A percentile compares a stretch with the other conserved stretches of the same genome.
phyloP scores from a whole-genome alignment of 108 stramenopile species.

The Nitzschia sp. region DNA sequence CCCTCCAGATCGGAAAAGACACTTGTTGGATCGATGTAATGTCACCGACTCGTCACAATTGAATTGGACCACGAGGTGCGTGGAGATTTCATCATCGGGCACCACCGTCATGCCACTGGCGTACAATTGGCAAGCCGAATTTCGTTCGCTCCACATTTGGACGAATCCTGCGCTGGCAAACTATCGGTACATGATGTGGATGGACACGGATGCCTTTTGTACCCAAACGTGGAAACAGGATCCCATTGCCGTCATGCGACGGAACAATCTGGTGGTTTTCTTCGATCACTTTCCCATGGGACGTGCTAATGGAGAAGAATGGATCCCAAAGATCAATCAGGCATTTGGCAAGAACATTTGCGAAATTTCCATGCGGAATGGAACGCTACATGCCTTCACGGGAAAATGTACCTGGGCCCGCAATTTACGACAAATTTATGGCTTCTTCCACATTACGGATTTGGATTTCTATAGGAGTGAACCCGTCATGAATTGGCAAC shows the following conservation, averaged over 20 bases:
- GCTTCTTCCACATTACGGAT: constrained; percentile 52
- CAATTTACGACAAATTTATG: constrained; percentile 32
- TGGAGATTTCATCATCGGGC: constrained; percentile 1
- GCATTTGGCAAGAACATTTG: constrained; percentile 22
- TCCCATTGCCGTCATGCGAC: constrained; percentile 34
- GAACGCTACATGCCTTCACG: constrained; percentile 5
- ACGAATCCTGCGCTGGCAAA: constrained; percentile 38
- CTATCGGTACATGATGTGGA: constrained; percentile 50
- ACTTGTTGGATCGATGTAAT: constrained; percentile 37
- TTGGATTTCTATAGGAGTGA: constrained; percentile 49
- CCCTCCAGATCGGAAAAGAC: constrained; percentile 15
- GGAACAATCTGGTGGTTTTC: constrained; percentile 23
- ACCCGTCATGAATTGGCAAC: constrained; percentile 29
- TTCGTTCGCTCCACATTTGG: constrained; percentile 53
- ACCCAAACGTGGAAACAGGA: constrained; percentile 37
- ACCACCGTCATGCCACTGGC: background rate
- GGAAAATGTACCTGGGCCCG: constrained; percentile 2
- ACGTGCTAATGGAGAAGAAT: background rate
- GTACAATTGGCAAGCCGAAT: constrained; percentile 58
- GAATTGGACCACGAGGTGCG: constrained; percentile 25
- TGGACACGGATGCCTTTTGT: constrained; percentile 44
- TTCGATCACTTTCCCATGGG: constrained; percentile 22
- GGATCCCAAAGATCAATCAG: constrained; percentile 8
- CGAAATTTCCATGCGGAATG: constrained; percentile 16
- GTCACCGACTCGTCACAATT: constrained; percentile 3